phyloP scores from a whole-genome alignment of 1,284 basidiomycete genomes.

The Apiotrichum montevideense region DNA sequence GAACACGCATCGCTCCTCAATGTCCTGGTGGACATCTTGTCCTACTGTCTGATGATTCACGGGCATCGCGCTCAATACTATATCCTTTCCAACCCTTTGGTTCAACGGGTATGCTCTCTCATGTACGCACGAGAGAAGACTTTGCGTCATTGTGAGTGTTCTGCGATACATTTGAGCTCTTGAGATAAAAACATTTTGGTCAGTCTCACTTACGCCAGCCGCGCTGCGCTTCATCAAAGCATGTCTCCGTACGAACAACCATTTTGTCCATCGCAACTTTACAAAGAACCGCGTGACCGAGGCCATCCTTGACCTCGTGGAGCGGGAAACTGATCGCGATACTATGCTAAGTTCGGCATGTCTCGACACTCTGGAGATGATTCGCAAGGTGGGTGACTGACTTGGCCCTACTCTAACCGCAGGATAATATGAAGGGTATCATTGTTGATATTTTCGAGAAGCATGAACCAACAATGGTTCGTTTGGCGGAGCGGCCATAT shows the following conservation, averaged over 20 bases:
- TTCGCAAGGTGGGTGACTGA: constrained; percentile 62
- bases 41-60: constrained; percentile 82
- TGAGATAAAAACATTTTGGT: too few relatives aligned
- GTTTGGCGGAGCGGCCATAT: constrained; percentile 54
- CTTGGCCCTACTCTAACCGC: not conserved
- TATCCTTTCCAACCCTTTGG: constrained; percentile 71
- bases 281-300: constrained; percentile 77
- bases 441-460: constrained; percentile 78
- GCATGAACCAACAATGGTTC: constrained; percentile 61
- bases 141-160: constrained; percentile 66
- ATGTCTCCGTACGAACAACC: constrained; percentile 76
- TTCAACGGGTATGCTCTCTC: constrained; percentile 66
- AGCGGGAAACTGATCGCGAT: constrained; percentile 75
- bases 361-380: constrained; percentile 88
- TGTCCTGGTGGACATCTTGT: constrained; percentile 81
- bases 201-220: constrained; percentile 44
- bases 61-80: constrained; percentile 85
- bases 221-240: constrained; percentile 86
- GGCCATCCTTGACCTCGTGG: constrained; percentile 73
- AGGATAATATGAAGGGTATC: constrained; percentile 83
- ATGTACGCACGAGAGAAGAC: constrained; percentile 83
- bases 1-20: constrained; percentile 61
- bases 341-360: constrained; percentile 91
- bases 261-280: constrained; percentile 76
- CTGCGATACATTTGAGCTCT: not conserved